Evolutionary conservation across 257 asterid genomes (phyloP).

Genomic region (Voacanga thouarsii): DNA sequence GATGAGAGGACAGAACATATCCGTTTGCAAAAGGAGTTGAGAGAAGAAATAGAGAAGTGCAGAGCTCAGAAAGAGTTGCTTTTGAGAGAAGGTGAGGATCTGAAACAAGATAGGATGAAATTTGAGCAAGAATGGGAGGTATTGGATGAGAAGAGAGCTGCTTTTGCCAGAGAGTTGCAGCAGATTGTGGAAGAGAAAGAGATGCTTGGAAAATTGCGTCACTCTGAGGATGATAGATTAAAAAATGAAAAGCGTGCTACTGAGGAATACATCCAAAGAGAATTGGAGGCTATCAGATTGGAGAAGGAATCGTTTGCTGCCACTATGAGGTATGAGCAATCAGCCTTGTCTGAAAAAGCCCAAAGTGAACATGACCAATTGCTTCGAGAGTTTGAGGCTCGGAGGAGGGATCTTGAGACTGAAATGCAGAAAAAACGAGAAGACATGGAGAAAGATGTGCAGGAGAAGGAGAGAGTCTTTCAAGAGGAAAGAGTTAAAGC

Average conservation of each 20-base stretch:
- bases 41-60: conserved; percentile 67
- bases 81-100: conserved; percentile 54
- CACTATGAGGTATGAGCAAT: conserved; percentile 56
- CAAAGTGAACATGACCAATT: conserved; percentile 44
- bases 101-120: conserved; percentile 62
- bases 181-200: conserved; percentile 52
- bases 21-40: conserved; percentile 51
- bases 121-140: conserved; percentile 87
- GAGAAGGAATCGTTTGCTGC: conserved; percentile 76
- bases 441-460: conserved; percentile 49
- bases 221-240: conserved; percentile 46
- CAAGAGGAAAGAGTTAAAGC: conserved; percentile 50
- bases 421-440: conserved; percentile 59
- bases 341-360: conserved; percentile 44
- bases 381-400: conserved; percentile 53
- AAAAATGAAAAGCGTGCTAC: conserved; percentile 50
- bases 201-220: conserved; percentile 38
- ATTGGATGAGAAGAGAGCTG: conserved; percentile 68
- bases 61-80: conserved; percentile 45
- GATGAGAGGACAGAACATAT: conserved; percentile 57
- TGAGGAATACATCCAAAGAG: conserved; percentile 51
- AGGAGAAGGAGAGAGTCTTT: conserved; percentile 51
- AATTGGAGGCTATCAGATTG: conserved; percentile 58
- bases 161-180: conserved; percentile 36
- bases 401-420: conserved; percentile 57